Base-by-base conservation (phyloP, 345 rosid species). In the Brassica juncea region DNA sequence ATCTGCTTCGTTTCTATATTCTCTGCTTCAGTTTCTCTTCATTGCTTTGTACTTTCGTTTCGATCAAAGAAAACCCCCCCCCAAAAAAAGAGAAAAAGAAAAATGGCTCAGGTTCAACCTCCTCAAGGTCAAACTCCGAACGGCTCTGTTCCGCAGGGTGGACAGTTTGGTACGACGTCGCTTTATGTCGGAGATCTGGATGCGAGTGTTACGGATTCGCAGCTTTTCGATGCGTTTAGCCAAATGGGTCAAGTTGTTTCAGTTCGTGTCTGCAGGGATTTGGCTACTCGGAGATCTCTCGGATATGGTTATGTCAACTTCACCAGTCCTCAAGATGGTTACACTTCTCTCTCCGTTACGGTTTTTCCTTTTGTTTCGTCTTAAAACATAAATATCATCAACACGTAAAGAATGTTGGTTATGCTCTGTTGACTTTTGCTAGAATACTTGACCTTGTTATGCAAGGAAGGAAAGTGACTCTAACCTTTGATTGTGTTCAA, bases 151-250 rank as follows among this genome's bases (percentile, higher is more conserved):
- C 75, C 71, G 76, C 78, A 16, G 52, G 89, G 67, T 19, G 78
- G 67, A 54, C 96, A 88, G 75, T 86, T 86, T 28, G 87, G 77
- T 39, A 82, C 94, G 66, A 94, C 94, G n/a, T 94, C 98, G 76
- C 93, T 94, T 30, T 94, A 92, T 66, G 97, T 94, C 6, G 97
- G 98, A 60, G 97, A 94, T 89, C 87, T 94, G 86, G 98, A 94
- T 58, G 31, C 42, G 2, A 94, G 80, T 32, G 92, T 91, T 73
- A 87, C 93, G 3, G 97, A 92, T 62, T 84, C 97, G 5, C 97
- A 94, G 84, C 85, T 94, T 66, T 94, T 85, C 72, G 97, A 92
- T 71, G 87, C 86, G 66, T 94, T 94, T 81, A 89, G 71, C 82
- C 97, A 92, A 63, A 71, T 94, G 54, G 97, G 97, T 60, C 92